Conservation (phyloP, 106 monocot genomes). For the Xerophyta viscosa region DNA sequence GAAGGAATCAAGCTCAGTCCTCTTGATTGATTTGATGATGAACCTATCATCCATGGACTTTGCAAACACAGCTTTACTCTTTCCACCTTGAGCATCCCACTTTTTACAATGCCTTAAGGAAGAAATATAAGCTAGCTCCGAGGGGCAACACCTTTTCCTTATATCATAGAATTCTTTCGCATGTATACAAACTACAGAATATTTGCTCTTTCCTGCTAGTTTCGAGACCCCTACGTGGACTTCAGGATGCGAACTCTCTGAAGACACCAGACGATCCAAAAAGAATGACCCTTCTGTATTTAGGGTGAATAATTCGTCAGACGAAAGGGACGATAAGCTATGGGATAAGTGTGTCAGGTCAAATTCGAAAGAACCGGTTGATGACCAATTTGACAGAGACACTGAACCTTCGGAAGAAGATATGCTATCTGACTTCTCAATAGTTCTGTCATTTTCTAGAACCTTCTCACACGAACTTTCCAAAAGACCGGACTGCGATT, state of each 20-base stretch:
- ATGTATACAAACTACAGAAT: constrained; percentile 65
- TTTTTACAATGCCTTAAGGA: constrained; percentile 83
- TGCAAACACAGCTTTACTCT: constrained; percentile 92
- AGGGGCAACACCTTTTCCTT: constrained; percentile 71
- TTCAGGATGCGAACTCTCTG: constrained; percentile 56
- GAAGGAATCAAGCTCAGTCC: constrained; percentile 84
- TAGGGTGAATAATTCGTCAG: constrained; percentile 60
- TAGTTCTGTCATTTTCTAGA: constrained; percentile 7
- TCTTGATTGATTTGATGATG: constrained; percentile 93
- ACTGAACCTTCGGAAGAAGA: constrained; percentile 19
- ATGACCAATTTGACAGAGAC: constrained; percentile 25
- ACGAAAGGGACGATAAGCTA: constrained; percentile 31
- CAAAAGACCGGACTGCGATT: constrained; percentile 13
- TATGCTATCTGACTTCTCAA: constrained; percentile 18
- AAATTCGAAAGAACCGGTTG: constrained; percentile 26
- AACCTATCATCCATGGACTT: constrained; percentile 97
- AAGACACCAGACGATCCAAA: constrained; percentile 30
- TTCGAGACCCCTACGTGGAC: constrained; percentile 26
- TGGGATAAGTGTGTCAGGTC: constrained; percentile 24
- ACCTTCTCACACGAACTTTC: constrained; percentile 5
- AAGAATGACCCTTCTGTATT: constrained; percentile 31
- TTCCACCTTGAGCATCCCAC: constrained; percentile 98
- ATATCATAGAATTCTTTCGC: constrained; percentile 72
- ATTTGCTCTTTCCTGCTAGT: constrained; percentile 45
- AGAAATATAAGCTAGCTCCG: constrained; percentile 79